Percentiles rank a stretch among this genome's conserved stretches.
These are phyloP conservation scores for Cadophora luteo-olivacea DNA, from an alignment of 2,329 filamentous ascomycete species.

Conservation along the genomic window DNA sequence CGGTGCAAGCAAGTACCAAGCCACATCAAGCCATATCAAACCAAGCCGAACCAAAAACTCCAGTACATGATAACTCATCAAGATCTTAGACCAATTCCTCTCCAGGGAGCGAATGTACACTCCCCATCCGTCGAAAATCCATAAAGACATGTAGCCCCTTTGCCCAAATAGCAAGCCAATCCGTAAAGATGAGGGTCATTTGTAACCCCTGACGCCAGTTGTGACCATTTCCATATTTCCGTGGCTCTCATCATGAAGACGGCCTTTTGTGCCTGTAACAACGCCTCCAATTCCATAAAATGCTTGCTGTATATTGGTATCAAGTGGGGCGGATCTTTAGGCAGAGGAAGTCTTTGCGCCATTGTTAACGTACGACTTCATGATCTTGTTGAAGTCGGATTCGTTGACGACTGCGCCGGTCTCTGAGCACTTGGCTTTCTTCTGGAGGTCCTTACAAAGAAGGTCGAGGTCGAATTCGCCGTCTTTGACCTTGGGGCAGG, in stretches of 20 bases:
- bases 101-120: neutral
- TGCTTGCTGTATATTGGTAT: constrained; percentile 25
- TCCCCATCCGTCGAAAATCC: neutral
- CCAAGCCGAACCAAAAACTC: constrained; percentile 9
- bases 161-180: constrained; percentile 4
- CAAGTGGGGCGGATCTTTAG: constrained; percentile 19
- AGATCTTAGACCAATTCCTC: neutral
- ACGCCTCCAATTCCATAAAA: constrained; percentile 26
- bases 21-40: neutral
- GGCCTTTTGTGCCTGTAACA: constrained; percentile 23
- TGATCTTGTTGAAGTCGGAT: constrained; percentile 83
- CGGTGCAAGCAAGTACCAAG: neutral
- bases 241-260: constrained; percentile 21
- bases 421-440: constrained; percentile 95
- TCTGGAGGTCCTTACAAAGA: constrained; percentile 89
- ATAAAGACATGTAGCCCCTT: neutral
- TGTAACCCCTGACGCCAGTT: constrained; percentile 17
- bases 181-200: constrained; percentile 3
- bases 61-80: constrained; percentile 18
- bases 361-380: constrained; percentile 62
- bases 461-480: constrained; percentile 94
- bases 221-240: constrained; percentile 21
- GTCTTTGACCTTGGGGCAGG: constrained; percentile 84
- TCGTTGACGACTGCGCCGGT: constrained; percentile 88
- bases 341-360: constrained; percentile 26